Conservation (phyloP, 805 yeast genomes). For the Kodamaea leandrae region DNA sequence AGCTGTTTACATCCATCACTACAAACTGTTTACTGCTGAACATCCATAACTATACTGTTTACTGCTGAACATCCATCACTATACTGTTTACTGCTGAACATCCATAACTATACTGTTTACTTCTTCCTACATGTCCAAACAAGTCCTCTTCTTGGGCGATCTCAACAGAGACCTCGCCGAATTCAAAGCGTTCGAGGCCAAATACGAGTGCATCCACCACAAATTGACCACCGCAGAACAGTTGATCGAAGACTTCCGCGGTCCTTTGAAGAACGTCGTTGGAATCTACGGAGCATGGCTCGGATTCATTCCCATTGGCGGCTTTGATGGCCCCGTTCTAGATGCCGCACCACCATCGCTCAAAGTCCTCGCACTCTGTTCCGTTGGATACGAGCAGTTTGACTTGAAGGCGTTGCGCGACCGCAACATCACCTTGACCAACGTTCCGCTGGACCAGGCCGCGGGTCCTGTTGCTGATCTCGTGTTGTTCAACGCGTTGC, state of each 20-base stretch:
- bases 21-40: too few relatives aligned
- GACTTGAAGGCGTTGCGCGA: slow-evolving; percentile 41
- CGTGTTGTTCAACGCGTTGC: slow-evolving; percentile 56
- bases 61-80: too few relatives aligned
- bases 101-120: neutral
- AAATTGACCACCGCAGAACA: slow-evolving; percentile 41
- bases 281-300: slow-evolving; percentile 63
- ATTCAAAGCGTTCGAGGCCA: slow-evolving; percentile 38
- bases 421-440: slow-evolving; percentile 52
- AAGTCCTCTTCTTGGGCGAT: slow-evolving; percentile 51
- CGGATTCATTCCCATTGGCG: slow-evolving; percentile 52
- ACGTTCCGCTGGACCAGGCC: slow-evolving; percentile 55
- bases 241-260: slow-evolving; percentile 39
- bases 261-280: slow-evolving; percentile 39
- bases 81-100: too few relatives aligned
- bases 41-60: too few relatives aligned
- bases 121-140: slow-evolving; percentile 10
- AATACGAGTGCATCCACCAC: slow-evolving; percentile 41
- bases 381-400: slow-evolving; percentile 57
- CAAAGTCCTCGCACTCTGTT: slow-evolving; percentile 50
- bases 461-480: slow-evolving; percentile 73
- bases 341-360: slow-evolving; percentile 44
- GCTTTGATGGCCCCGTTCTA: slow-evolving; percentile 44
- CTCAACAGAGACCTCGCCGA: slow-evolving; percentile 46
- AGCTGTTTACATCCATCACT: too few relatives aligned